phyloP scores from a whole-genome alignment of 2,329 filamentous ascomycete species.

The Aureobasidium namibiae region DNA sequence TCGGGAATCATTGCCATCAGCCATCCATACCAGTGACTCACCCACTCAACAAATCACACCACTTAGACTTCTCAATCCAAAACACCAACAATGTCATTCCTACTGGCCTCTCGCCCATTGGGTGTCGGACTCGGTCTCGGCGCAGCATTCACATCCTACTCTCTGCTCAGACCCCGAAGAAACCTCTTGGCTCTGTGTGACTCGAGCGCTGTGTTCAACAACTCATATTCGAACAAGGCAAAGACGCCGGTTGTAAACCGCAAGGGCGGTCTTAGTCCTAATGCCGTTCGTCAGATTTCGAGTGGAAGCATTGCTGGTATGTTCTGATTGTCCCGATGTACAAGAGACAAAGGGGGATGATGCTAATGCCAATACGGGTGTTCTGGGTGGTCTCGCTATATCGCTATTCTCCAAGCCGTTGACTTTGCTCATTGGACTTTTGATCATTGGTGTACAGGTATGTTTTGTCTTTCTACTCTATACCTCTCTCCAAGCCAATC shows the following conservation, averaged over 20 bases:
- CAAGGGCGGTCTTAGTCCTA: slow-evolving; percentile 32
- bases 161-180: slow-evolving; percentile 20
- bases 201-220: slow-evolving; percentile 24
- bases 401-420: slow-evolving; percentile 64
- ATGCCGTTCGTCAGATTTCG: slow-evolving; percentile 37
- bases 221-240: slow-evolving; percentile 24
- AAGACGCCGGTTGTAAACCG: slow-evolving; percentile 27
- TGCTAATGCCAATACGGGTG: slow-evolving; percentile 37
- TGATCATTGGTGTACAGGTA: slow-evolving; percentile 58
- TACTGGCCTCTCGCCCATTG: slow-evolving; percentile 32
- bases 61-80: background rate
- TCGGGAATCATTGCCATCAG: background rate
- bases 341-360: no score
- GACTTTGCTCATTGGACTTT: slow-evolving; percentile 57
- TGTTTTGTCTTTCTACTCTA: slow-evolving; percentile 15
- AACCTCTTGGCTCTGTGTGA: slow-evolving; percentile 20
- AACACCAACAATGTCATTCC: slow-evolving; percentile 28
- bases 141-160: slow-evolving; percentile 19
- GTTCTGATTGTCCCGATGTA: background rate
- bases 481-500: no score
- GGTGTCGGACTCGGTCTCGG: slow-evolving; percentile 21
- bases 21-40: background rate
- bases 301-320: slow-evolving; percentile 39
- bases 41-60: background rate
- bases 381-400: slow-evolving; percentile 56